Evolutionary conservation across 1,284 basidiomycete species (phyloP), one percentile per base, ranked within the genome.

Genomic region (Stereum hirsutum): DNA sequence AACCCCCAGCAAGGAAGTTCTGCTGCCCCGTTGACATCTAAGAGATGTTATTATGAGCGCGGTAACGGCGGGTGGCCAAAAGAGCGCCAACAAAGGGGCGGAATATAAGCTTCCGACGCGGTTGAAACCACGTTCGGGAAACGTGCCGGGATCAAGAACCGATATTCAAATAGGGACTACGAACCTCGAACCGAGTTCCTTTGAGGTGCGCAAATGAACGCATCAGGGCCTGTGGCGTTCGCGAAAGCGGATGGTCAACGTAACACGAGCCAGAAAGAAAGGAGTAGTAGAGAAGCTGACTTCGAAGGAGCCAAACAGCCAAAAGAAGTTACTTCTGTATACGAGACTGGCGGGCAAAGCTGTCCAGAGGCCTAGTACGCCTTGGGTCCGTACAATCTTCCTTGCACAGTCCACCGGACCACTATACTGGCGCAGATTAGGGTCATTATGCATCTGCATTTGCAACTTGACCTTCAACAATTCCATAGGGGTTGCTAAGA

Each of bases 401-500:
- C 69, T 65, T 2, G 68, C 64, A 54, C 78, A 80, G 55, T 83
- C 75, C 46, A 81, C 68, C 4, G 79, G 76, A 3, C 78, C 74
- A 59, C 72, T 80, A 59, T 78, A 84, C 49, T 75, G 72, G 32
- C 80, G 68, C 43, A 80, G 75, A 32, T 62, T 54, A 12, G 66
- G 58, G 27, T 68, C 61, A 44, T 72, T 68, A 57, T 84, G 74
- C 15, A 71, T 69, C 55, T 89, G 86, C 54, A 89, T 70, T 57
- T 89, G 86, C 14, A 89, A 66, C 54, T 87, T 87, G 36, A 88
- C 84, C 78, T 85, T 86, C 41, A 86, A 58, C 42, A 78, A 69
- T 54, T 88, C 86, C 38, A 88, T 71, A 1, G 86, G 86, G 1
- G 81, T 83, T 2, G 82, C 80, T 20, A 88, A 60, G 17, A 82